Base-by-base conservation (phyloP, 2,329 filamentous ascomycete genomes). In the Colletotrichum salicis region DNA sequence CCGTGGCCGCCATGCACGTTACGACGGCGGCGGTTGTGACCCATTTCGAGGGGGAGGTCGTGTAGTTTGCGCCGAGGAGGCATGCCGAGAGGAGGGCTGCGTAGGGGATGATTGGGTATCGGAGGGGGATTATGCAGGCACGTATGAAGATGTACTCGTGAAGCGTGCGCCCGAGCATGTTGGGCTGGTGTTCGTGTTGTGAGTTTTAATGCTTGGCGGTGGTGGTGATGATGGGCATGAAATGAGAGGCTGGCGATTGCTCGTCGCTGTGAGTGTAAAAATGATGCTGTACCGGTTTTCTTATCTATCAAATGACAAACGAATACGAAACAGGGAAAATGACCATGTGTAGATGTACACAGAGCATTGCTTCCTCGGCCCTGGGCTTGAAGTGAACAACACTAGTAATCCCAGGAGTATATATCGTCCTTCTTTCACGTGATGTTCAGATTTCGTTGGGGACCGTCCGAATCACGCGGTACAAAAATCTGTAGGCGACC, bases 31-130 rank as follows among this genome's bases (percentile, higher is more conserved):
- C 65, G 59, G 59, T 57, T 19, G 76, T 29, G 83, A 80, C 22
- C 65, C 76, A 29, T 77, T 56, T 27, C 82, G 71, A 13, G 75
- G 54, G 29, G 67, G 65, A 41, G 77, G 73, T 27, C 72, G 48
- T 22, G 60, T 54, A 12, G 70, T 64, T 67, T 71, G 55, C 64
- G 22, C 66, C 63, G 74, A 68, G 35, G 74, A 80, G 76, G 27
- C 78, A 75, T 29, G 76, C 73, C 73, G 68, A 13, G 71, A 76
- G 4, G 67, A 80, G n/a, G 8, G 59, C 48, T 52, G 68, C 80
- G 76, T 86, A 88, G 70, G 85, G 76, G 45, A 88, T 78, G 76
- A 84, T 84, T 31, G 88, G 75, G 12, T 87, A 86, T 15, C 86
- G 86, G 55, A 90, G 76, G 48, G 81, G 78, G 52, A 85, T 73